phyloP scores from a whole-genome alignment of 352 stramenopile species.

The Phytophthora crassamura region DNA sequence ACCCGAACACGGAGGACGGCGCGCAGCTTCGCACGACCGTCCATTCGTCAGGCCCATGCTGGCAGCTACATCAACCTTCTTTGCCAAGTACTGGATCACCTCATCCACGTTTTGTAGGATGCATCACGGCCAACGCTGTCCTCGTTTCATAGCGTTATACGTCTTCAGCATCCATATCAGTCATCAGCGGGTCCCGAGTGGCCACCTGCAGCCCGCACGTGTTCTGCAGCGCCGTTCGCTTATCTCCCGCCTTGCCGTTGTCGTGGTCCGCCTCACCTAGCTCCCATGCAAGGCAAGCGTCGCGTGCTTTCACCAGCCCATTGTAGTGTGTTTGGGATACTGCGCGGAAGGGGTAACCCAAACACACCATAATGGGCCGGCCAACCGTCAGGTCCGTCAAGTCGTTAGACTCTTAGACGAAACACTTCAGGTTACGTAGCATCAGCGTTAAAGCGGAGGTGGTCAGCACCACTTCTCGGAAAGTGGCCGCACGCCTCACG shows the following conservation, averaged over 20 bases:
- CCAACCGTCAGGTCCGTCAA: not conserved
- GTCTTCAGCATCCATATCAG: too few species aligned
- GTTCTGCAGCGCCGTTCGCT: not conserved
- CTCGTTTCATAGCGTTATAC: too few species aligned
- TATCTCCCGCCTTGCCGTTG: not conserved
- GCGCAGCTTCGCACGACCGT: conserved; percentile 3
- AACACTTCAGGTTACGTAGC: not conserved
- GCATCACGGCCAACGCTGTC: too few species aligned
- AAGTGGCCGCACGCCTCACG: not conserved
- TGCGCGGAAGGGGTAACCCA: too few species aligned
- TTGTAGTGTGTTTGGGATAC: too few species aligned
- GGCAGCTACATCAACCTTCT: too few species aligned
- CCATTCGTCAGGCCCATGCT: not conserved
- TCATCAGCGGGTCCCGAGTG: too few species aligned
- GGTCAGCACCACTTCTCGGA: conserved; percentile 2
- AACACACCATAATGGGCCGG: too few species aligned
- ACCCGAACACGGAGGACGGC: not conserved
- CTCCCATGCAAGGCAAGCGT: not conserved
- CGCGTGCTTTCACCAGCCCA: conserved; percentile 1
- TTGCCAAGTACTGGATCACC: too few species aligned
- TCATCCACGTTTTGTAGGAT: too few species aligned
- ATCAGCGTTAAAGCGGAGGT: conserved; percentile 4
- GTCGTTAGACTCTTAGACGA: not conserved
- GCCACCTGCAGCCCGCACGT: not conserved
- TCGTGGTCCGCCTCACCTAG: not conserved